Evolutionary conservation across 1,139 yeast species (phyloP).

Genomic region (Pichia sp.): DNA sequence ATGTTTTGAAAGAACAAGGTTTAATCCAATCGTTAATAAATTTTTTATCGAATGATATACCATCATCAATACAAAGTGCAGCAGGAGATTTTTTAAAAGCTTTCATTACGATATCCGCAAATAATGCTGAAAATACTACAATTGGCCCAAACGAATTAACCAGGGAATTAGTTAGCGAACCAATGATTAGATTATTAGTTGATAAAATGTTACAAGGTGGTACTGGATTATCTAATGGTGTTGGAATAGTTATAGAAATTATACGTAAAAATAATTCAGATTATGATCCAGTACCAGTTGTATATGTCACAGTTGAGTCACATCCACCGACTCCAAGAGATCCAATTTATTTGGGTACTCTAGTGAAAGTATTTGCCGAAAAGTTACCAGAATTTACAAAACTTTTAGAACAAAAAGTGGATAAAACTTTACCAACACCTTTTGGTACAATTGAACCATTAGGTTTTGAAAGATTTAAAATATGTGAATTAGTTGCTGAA

Average conservation of each 20-base stretch:
- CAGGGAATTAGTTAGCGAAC: constrained; percentile 75
- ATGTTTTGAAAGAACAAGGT: constrained; percentile 57
- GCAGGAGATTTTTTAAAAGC: constrained; percentile 95
- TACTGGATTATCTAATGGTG: constrained; percentile 89
- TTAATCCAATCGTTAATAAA: constrained; percentile 54
- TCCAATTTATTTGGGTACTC: constrained; percentile 86
- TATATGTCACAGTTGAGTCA: constrained; percentile 78
- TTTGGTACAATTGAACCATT: constrained; percentile 77
- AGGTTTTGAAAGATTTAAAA: constrained; percentile 91
- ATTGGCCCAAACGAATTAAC: constrained; percentile 96
- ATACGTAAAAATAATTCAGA: constrained; percentile 94
- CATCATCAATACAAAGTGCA: constrained; percentile 73
- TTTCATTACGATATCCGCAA: constrained; percentile 85
- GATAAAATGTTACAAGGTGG: constrained; percentile 88
- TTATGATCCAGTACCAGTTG: constrained; percentile 84
- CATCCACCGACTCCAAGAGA: constrained; percentile 96
- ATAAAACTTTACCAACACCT: constrained; percentile 53
- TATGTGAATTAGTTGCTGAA: constrained; percentile 93
- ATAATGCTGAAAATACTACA: constrained; percentile 75
- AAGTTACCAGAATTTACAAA: constrained; percentile 65
- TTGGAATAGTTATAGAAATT: constrained; percentile 90
- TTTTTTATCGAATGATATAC: constrained; percentile 50
- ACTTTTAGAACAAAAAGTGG: constrained; percentile 36
- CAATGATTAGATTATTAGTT: constrained; percentile 60
- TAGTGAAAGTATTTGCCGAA: constrained; percentile 73